Base-by-base conservation (phyloP, 2,329 filamentous ascomycete genomes). In the Aspergillaceae sp. region DNA sequence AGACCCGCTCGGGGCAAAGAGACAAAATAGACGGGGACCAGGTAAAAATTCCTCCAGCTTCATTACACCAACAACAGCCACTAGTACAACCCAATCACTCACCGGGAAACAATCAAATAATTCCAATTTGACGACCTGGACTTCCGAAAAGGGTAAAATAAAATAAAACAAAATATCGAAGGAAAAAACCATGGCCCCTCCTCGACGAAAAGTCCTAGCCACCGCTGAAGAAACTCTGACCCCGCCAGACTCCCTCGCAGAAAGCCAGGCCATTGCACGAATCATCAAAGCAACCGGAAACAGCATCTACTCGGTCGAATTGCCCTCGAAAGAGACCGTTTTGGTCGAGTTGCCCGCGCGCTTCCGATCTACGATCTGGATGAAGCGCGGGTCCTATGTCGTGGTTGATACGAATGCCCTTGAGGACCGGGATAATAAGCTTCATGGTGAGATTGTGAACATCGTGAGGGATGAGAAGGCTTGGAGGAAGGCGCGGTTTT, bases 311-410 rank as follows among this genome's bases (percentile, higher is more conserved):
- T 78, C 79, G 38, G 87, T 91, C 61, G 76, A 83, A 61, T 72
- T 90, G 29, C 82, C 90, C 27, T 75, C 76, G 56, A 77, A 78
- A 48, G 78, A 81, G 58, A 70, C 76, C 5, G 67, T 91, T 35
- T 72, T 94, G 11, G 83, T 89, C 26, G 89, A 96, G 72, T 79
- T 98, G 19, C 84, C 87, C 7, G 74, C 87, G 28, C 82, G 83
- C 36, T 96, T 97, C 64, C 86, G 91, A 50, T 92, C 87, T 53
- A 92, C 87, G 2, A 87, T 97, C 52, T 97, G 88, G 87, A 86
- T 97, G 65, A 90, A 86, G 67, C 82, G 88, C 11, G 86, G 89
- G 29, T 87, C 88, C 0, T 97, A 84, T 65, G 89, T 96, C 29
- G 70, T 97, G 7, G 77, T 95, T 9, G 86, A 97, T 54, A 84